These are phyloP conservation scores for Trichoderma lentiforme DNA, from an alignment of 2,329 filamentous ascomycete genomes.

Conservation along the genomic window DNA sequence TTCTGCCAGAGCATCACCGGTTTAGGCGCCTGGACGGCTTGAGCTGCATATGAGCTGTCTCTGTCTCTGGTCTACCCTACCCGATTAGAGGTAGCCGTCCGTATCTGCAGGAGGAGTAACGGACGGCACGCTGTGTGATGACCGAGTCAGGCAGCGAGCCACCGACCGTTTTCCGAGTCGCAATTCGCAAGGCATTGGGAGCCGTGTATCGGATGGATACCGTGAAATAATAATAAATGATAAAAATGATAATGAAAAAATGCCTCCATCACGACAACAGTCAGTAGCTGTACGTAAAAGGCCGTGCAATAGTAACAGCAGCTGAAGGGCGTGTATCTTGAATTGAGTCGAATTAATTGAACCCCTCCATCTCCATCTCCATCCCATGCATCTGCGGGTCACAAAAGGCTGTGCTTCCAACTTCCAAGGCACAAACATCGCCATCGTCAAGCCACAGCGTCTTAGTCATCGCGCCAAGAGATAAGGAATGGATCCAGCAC, in stretches of 20 bases:
- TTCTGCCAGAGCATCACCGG: background rate
- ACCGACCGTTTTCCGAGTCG: background rate
- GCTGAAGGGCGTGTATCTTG: conserved; percentile 1
- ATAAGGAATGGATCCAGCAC: conserved; percentile 13
- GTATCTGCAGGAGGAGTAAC: background rate
- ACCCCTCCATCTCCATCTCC: background rate
- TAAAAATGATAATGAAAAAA: background rate
- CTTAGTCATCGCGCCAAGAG: conserved; percentile 19
- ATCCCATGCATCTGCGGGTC: background rate
- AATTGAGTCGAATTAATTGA: background rate
- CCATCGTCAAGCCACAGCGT: conserved; percentile 16
- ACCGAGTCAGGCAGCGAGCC: conserved; percentile 13
- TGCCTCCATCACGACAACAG: background rate
- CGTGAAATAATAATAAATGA: background rate
- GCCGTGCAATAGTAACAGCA: background rate
- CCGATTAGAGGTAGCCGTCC: conserved; percentile 1
- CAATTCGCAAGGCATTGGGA: background rate
- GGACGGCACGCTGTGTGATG: background rate
- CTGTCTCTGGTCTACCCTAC: background rate
- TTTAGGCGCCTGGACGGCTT: conserved; percentile 7
- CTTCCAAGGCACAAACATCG: conserved; percentile 9
- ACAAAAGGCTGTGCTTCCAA: conserved; percentile 7
- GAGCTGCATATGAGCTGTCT: conserved; percentile 1
- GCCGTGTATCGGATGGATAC: background rate
- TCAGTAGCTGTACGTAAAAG: background rate